A percentile compares a stretch with the other conserved stretches of the same genome.
phyloP scores from a whole-genome alignment of 1,284 basidiomycete species.

The Xerocomus minutiporus region DNA sequence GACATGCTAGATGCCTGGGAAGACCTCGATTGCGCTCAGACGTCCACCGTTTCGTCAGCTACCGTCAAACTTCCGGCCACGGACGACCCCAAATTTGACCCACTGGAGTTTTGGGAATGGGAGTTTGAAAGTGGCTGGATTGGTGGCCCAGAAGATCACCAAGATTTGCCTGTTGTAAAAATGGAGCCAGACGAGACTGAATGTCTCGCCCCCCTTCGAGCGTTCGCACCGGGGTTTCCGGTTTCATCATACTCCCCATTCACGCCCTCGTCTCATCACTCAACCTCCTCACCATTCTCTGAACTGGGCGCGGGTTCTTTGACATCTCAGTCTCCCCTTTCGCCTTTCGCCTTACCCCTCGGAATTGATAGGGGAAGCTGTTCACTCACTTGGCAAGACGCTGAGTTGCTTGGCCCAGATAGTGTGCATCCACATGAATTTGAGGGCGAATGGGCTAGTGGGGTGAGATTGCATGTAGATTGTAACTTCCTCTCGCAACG shows the following conservation, averaged over 20 bases:
- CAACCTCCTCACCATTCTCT: conserved; percentile 20
- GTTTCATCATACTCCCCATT: conserved; percentile 20
- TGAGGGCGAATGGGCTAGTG: conserved; percentile 39
- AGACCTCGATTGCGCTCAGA: conserved; percentile 41
- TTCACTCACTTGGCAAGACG: conserved; percentile 42
- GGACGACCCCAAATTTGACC: conserved; percentile 41
- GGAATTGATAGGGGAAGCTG: conserved; percentile 17
- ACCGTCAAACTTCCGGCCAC: conserved; percentile 31
- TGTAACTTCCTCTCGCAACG: conserved; percentile 7
- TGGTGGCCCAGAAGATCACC: conserved; percentile 14
- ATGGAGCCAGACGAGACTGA: conserved; percentile 23
- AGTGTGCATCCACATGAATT: conserved; percentile 43
- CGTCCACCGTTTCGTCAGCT: conserved; percentile 28
- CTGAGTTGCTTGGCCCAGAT: conserved; percentile 47
- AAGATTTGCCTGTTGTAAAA: conserved; percentile 26
- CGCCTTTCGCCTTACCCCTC: conserved; percentile 13
- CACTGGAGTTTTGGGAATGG: conserved; percentile 49
- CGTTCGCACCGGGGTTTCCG: conserved; percentile 9
- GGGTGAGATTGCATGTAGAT: conserved; percentile 13
- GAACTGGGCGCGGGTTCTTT: conserved; percentile 17
- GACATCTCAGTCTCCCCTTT: conserved; percentile 12
- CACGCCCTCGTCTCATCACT: conserved; percentile 16
- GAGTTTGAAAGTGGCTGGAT: conserved; percentile 34
- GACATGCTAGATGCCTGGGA: conserved; percentile 65
- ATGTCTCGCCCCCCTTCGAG: conserved; percentile 6